Conservation (phyloP, 2,329 filamentous ascomycete species). For the Ascochyta pisi region DNA sequence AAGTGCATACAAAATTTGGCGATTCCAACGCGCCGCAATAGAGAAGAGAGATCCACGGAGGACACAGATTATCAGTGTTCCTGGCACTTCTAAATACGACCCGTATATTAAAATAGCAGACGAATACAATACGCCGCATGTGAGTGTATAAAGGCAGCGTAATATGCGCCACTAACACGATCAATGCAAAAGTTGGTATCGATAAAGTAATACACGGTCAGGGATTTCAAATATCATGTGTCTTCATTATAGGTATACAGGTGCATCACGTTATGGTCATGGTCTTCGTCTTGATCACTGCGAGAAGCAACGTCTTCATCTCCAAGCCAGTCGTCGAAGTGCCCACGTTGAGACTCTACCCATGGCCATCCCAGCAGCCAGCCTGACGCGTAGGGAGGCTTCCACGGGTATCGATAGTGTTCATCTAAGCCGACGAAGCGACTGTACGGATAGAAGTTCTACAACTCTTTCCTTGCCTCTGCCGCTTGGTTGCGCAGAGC, state of each 20-base stretch:
- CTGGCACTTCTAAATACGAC: too few species aligned
- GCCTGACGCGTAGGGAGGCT: slow-evolving; percentile 43
- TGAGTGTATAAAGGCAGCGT: background rate
- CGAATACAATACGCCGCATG: background rate
- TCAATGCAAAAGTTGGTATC: background rate
- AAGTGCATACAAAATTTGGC: too few species aligned
- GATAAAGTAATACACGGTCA: background rate
- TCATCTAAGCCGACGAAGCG: slow-evolving; percentile 3
- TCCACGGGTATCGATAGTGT: slow-evolving; percentile 44
- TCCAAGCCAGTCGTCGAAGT: background rate
- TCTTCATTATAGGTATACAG: slow-evolving; percentile 3
- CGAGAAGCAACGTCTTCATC: background rate
- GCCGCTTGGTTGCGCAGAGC: slow-evolving; percentile 47
- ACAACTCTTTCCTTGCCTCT: slow-evolving; percentile 46
- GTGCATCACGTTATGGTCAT: slow-evolving; percentile 2
- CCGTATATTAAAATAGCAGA: too few species aligned
- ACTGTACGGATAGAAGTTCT: slow-evolving; percentile 21
- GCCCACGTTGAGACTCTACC: background rate
- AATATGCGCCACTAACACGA: background rate
- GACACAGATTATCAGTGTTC: too few species aligned
- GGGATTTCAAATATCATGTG: background rate
- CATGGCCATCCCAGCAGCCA: slow-evolving; percentile 41
- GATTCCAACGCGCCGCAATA: too few species aligned
- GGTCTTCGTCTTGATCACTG: background rate
- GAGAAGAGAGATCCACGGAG: too few species aligned